Conservation (phyloP, 176 grass and related monocot genomes). For the Oryza nivara region DNA sequence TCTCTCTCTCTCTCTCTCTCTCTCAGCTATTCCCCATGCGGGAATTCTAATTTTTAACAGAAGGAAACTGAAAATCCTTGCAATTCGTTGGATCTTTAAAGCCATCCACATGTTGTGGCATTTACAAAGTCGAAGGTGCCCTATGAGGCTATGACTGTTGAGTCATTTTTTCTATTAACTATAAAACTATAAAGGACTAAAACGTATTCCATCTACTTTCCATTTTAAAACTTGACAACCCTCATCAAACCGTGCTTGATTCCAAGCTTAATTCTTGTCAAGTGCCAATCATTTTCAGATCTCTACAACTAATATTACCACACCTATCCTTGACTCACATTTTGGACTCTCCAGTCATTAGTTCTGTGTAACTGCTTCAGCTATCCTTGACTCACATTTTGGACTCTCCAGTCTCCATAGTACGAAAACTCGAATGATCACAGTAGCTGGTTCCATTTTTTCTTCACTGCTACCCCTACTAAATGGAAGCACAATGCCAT, state of each 20-base stretch:
- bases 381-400: constrained; percentile 28
- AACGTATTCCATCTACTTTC: background rate
- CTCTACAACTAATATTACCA: background rate
- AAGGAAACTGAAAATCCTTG: background rate
- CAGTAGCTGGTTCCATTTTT: constrained; percentile 14
- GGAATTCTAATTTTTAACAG: constrained; percentile 19
- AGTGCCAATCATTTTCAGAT: background rate
- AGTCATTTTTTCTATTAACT: background rate
- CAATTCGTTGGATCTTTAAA: background rate
- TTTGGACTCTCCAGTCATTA: background rate
- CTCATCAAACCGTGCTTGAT: constrained; percentile 16
- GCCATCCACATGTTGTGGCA: background rate
- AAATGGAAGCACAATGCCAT: constrained; percentile 1
- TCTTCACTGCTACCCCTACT: background rate
- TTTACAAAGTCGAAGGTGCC: constrained; percentile 18
- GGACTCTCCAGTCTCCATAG: background rate
- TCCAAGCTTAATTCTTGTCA: constrained; percentile 5
- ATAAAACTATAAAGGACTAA: background rate
- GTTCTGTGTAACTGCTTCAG: constrained; percentile 18
- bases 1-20: background rate
- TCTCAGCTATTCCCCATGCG: background rate
- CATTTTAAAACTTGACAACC: constrained; percentile 21
- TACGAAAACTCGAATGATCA: background rate
- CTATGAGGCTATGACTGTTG: background rate
- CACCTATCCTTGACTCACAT: constrained; percentile 29